Evolutionary conservation across 2,329 filamentous ascomycete genomes (phyloP).

Genomic region (Cladosporium sp.): DNA sequence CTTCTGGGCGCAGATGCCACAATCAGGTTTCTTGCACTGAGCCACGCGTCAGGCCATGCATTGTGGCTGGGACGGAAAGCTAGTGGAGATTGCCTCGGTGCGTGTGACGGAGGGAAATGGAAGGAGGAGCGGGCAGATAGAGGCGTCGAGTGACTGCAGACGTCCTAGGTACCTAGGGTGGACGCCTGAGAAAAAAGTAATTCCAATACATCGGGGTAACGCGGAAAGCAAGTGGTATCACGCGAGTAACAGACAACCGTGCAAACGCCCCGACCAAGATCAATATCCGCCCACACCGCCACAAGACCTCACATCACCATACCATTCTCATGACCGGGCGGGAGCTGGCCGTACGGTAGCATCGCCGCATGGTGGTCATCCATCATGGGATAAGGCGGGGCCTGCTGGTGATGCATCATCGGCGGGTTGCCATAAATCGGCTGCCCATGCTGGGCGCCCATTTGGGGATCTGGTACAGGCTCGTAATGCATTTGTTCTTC

Average conservation of each 20-base stretch:
- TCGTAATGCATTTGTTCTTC: slow-evolving; percentile 26
- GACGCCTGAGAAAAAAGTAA: too few relatives aligned
- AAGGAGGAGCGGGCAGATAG: too few relatives aligned
- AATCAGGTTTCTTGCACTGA: too few relatives aligned
- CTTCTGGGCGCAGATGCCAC: too few relatives aligned
- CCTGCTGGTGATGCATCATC: slow-evolving; percentile 20
- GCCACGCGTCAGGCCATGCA: too few relatives aligned
- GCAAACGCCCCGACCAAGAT: neutral
- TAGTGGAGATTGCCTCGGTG: too few relatives aligned
- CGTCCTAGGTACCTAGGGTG: too few relatives aligned
- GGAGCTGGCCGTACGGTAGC: slow-evolving; percentile 24
- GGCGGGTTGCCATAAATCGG: slow-evolving; percentile 16
- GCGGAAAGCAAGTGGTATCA: slow-evolving; percentile 4
- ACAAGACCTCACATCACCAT: slow-evolving; percentile 19
- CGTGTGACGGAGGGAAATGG: too few relatives aligned
- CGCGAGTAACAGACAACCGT: neutral
- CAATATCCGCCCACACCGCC: neutral
- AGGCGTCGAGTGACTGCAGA: too few relatives aligned
- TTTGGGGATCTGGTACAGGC: slow-evolving; percentile 14
- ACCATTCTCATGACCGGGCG: slow-evolving; percentile 16
- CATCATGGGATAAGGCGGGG: slow-evolving; percentile 23
- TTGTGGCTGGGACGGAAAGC: too few relatives aligned
- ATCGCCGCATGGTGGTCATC: slow-evolving; percentile 18
- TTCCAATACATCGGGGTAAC: too few relatives aligned
- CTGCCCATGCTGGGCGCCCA: slow-evolving; percentile 17